Percentiles rank a stretch among this genome's conserved stretches.
Evolutionary conservation across 2,329 filamentous ascomycete genomes (phyloP).

Genomic region (Colletotrichum sp.): DNA sequence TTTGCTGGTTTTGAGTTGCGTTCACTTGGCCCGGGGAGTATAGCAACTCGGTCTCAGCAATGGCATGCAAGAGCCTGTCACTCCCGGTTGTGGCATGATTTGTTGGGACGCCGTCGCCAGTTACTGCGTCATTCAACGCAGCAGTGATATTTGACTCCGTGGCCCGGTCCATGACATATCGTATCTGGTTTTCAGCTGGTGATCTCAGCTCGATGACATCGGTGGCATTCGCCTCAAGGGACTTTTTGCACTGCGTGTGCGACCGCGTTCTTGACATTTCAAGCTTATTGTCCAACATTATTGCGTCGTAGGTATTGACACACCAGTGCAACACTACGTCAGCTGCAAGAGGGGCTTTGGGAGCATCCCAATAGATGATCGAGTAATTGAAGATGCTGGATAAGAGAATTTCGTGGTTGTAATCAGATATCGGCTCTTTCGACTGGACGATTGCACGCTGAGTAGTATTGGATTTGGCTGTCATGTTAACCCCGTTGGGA

Average conservation of each 20-base stretch:
- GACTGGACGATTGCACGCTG: background rate
- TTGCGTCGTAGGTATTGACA: background rate
- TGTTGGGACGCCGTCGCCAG: no score
- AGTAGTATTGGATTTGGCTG: background rate
- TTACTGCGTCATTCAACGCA: no score
- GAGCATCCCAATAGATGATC: background rate
- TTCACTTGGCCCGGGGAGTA: no score
- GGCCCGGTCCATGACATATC: no score
- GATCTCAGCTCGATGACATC: no score
- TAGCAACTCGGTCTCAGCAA: background rate
- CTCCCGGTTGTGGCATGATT: no score
- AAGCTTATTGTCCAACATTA: background rate
- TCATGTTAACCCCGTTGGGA: background rate
- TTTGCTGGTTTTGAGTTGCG: background rate
- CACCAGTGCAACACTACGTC: background rate
- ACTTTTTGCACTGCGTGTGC: background rate
- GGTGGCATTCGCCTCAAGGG: no score
- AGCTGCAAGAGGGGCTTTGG: background rate
- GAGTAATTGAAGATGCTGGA: background rate
- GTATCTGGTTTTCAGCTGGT: no score
- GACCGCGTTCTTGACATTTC: background rate
- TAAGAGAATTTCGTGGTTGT: fast-evolving
- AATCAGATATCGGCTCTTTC: background rate
- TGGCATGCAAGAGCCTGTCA: background rate
- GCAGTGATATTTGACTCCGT: no score